Evolutionary conservation across 2,329 filamentous ascomycete species (phyloP), one percentile per base, ranked within the genome.

Genomic region (Trichoderma sp.): DNA sequence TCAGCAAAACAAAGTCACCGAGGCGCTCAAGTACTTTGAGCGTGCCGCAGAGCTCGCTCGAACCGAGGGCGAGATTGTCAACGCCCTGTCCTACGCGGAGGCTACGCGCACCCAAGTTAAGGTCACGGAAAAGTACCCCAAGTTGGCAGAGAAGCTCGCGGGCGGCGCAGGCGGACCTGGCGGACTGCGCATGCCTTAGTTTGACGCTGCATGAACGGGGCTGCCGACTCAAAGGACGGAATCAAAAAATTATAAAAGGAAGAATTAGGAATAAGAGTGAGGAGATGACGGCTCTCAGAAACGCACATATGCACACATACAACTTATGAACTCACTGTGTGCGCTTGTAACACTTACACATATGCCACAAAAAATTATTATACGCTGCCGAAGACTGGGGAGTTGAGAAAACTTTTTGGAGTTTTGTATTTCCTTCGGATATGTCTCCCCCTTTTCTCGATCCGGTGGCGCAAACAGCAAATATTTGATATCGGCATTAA

Each of bases 11-110:
- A 97, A 97, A 84, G 95, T 99, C 70, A 92, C 91, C 43, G 93
- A 97, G 72, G 96, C 96, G 0, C 89, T 99, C 73, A 93, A 92
- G 81, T 98, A 98, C 85, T 99, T 99, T 79, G 94, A 98, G 85
- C 91, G 93, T 71, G 96, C 96, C 2, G 96, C 95, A 33, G 94
- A 98, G 83, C 89, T 99, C 65, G 94, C 94, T 58, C 87, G 96
- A 75, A 99, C 96, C 40, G 95, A 97, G 77, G 93, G 92, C 70
- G 96, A 99, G 84, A 94, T 98, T 72, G 89, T 98, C 74, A 98
- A 98, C 77, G 96, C 96, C 7, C 87, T 99, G 21, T 97, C 93
- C 24, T 99, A 99, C 78, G 96, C 96, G 35, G 96, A 99, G 82
- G 96, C 96, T 24, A 98, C 96, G 49, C 88, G 96, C 77, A 98